Percentiles rank a stretch among this genome's conserved stretches.
These are phyloP conservation scores for Juglanconis sp. DNA, from an alignment of 2,329 filamentous ascomycete species.

Conservation along the genomic window DNA sequence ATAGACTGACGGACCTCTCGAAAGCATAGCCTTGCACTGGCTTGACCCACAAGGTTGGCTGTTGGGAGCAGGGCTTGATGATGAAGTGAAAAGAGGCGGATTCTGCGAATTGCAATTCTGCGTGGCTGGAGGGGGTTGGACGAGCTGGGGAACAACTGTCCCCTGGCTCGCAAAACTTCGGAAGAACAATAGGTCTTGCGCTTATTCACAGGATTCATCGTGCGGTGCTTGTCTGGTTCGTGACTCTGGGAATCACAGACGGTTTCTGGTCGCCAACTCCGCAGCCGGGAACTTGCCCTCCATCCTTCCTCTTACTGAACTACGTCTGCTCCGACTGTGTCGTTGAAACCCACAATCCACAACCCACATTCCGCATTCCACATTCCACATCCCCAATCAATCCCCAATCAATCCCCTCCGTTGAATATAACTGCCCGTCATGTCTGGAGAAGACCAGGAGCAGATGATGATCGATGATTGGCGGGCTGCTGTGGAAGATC, in stretches of 20 bases:
- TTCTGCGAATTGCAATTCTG: constrained; percentile 9
- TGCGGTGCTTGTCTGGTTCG: constrained; percentile 10
- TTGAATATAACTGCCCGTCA: constrained; percentile 26
- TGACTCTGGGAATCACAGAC: constrained; percentile 5
- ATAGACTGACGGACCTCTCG: neutral
- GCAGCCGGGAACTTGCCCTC: constrained; percentile 3
- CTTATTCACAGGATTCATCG: constrained; percentile 5
- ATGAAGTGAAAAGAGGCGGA: constrained; percentile 2
- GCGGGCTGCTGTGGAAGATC: constrained; percentile 85
- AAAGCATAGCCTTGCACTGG: neutral
- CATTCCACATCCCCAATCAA: neutral
- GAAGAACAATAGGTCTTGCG: constrained; percentile 12
- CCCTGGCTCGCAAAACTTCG: constrained; percentile 1
- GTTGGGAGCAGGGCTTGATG: neutral
- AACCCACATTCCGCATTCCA: neutral
- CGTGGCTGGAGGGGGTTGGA: constrained; percentile 12
- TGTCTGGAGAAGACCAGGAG: constrained; percentile 52
- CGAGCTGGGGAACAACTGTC: constrained; percentile 6
- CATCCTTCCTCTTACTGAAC: neutral
- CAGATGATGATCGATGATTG: constrained; percentile 95
- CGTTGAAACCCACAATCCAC: constrained; percentile 5
- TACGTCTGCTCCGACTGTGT: constrained; percentile 5
- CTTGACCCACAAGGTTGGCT: neutral
- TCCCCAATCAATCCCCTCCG: neutral
- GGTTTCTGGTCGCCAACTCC: constrained; percentile 3